Evolutionary conservation across 2,329 filamentous ascomycete species (phyloP).

Genomic region (Tolypocladium tropicale): DNA sequence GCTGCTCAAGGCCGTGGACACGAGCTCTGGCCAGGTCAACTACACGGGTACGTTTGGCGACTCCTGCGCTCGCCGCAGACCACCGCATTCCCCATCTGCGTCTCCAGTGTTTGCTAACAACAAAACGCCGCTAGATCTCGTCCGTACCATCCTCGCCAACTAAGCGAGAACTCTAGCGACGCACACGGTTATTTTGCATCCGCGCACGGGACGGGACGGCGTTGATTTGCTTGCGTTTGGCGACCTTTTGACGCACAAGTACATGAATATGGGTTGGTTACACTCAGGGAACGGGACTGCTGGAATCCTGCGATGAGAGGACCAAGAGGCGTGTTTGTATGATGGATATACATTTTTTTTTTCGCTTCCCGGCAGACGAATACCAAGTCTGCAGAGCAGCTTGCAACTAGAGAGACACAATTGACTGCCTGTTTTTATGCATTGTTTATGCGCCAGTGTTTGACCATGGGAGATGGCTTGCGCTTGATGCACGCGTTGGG

Average conservation of each 20-base stretch:
- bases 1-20: constrained; percentile 95
- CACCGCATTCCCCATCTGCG: background rate
- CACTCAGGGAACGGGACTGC: background rate
- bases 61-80: background rate
- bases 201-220: constrained; percentile 13
- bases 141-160: constrained; percentile 80
- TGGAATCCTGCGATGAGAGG: background rate
- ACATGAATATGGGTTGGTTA: background rate
- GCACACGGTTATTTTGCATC: constrained; percentile 16
- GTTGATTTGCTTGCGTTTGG: constrained; percentile 6
- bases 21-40: constrained; percentile 92
- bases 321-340: background rate
- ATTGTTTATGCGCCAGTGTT: background rate
- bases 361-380: background rate
- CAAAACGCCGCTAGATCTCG: constrained; percentile 50
- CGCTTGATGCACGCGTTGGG: too few relatives aligned
- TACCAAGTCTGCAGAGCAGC: background rate
- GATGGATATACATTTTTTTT: constrained; percentile 1
- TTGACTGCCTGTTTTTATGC: background rate
- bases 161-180: constrained; percentile 26
- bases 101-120: constrained; percentile 6
- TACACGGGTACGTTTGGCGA: constrained; percentile 63
- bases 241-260: background rate
- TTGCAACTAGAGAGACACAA: background rate
- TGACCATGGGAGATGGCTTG: background rate